Percentiles rank a stretch among this genome's conserved stretches.
phyloP scores from a whole-genome alignment of 495 filamentous ascomycete species.

The Penicillium nucicola region DNA sequence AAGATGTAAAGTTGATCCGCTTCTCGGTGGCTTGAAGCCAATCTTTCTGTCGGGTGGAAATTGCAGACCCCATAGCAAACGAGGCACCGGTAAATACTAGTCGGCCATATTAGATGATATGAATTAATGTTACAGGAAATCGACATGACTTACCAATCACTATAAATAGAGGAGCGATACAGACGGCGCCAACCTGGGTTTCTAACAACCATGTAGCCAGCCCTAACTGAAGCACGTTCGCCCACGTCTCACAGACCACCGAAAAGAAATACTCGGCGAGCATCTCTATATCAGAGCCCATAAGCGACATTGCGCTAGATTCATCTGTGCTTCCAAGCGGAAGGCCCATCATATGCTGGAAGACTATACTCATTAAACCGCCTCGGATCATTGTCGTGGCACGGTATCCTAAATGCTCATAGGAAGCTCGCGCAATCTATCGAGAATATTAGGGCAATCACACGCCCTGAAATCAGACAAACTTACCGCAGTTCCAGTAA shows the following conservation, averaged over 20 bases:
- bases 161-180: conserved; percentile 47
- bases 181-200: conserved; percentile 44
- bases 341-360: conserved; percentile 33
- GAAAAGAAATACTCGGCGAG: conserved; percentile 36
- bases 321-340: conserved; percentile 33
- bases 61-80: conserved; percentile 41
- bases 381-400: conserved; percentile 52
- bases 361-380: conserved; percentile 48
- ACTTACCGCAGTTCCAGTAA: conserved; percentile 50
- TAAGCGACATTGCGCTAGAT: conserved; percentile 51
- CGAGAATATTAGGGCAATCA: not conserved
- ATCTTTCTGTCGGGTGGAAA: conserved; percentile 39
- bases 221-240: conserved; percentile 49
- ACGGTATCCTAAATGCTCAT: conserved; percentile 50
- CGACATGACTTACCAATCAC: conserved; percentile 34
- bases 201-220: conserved; percentile 54
- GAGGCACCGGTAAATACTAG: conserved; percentile 4
- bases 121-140: not conserved
- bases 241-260: conserved; percentile 51
- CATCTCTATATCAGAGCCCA: conserved; percentile 55
- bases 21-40: conserved; percentile 53
- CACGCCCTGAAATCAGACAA: not conserved
- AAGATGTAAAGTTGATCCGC: conserved; percentile 45
- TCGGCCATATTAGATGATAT: not conserved
- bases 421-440: conserved; percentile 38